These are phyloP conservation scores for Suillus clintonianus DNA, from an alignment of 768 basidiomycete species.

Conservation along the genomic window DNA sequence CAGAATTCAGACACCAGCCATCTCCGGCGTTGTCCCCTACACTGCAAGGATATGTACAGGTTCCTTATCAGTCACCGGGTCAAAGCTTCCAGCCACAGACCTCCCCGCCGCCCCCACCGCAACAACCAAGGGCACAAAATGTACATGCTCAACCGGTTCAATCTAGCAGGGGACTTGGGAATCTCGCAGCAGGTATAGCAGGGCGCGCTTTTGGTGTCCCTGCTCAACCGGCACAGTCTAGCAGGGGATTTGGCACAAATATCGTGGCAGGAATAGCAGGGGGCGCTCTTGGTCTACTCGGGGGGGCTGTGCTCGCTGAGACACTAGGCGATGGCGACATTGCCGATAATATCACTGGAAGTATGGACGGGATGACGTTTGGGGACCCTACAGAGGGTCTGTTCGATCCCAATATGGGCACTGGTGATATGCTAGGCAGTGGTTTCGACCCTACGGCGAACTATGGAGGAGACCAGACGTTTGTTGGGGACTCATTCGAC, in stretches of 20 bases:
- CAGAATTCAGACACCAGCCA: not conserved
- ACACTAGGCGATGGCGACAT: not conserved
- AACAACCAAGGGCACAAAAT: not conserved
- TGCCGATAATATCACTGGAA: not conserved
- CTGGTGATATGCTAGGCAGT: not conserved
- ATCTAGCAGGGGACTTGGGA: not conserved
- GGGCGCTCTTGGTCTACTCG: not conserved
- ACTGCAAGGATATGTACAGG: not conserved
- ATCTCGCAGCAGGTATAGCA: not conserved
- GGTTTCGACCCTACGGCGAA: not conserved
- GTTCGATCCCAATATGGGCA: not conserved
- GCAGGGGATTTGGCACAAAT: not conserved
- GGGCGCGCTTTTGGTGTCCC: not conserved
- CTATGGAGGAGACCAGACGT: not conserved
- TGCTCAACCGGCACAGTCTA: not conserved
- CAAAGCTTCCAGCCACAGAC: not conserved
- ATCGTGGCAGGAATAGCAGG: not conserved
- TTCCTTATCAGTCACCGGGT: not conserved
- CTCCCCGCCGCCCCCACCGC: not conserved
- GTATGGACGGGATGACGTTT: not conserved
- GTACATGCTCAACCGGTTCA: not conserved
- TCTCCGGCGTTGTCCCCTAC: not conserved
- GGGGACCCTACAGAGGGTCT: not conserved
- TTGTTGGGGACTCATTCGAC: not conserved
- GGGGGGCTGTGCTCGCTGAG: not conserved